Evolutionary conservation across 2,329 filamentous ascomycete species (phyloP).

Genomic region (Phoma sp.): DNA sequence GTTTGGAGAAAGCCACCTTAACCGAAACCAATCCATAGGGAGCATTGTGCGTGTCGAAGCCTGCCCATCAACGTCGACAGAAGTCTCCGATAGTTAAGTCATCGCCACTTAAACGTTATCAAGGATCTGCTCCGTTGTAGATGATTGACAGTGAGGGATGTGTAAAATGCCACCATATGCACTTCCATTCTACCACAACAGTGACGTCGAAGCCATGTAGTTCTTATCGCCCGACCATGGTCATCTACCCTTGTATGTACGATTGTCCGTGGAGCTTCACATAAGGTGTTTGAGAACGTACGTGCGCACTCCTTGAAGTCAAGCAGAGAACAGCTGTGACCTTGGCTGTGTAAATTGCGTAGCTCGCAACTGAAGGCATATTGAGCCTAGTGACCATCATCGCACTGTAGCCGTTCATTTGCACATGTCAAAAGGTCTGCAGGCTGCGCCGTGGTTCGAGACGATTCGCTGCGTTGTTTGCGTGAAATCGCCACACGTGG

Average conservation of each 20-base stretch:
- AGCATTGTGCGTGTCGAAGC: no score
- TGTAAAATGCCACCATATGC: no score
- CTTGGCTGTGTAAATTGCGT: not conserved
- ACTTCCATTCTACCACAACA: not conserved
- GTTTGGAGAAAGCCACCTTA: no score
- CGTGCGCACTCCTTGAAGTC: constrained; percentile 1
- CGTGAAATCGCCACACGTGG: constrained; percentile 23
- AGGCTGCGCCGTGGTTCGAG: constrained; percentile 20
- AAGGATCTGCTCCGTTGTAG: no score
- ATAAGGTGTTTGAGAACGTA: not conserved
- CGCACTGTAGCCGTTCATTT: constrained; percentile 4
- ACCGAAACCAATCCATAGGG: no score
- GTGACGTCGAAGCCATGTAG: constrained; percentile 9
- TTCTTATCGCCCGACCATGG: constrained; percentile 2
- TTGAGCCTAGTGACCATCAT: constrained; percentile 1
- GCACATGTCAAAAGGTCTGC: constrained; percentile 16
- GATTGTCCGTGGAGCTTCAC: constrained; percentile 1
- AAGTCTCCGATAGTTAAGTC: no score
- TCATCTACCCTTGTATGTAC: constrained; percentile 3
- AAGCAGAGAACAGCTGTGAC: not conserved
- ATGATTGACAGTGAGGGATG: no score
- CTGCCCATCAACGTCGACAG: no score
- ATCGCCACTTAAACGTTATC: no score
- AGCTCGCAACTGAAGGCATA: constrained; percentile 9
- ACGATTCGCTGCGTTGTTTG: constrained; percentile 29